These are phyloP conservation scores for Tylopilus sp. DNA, from an alignment of 1,284 basidiomycete species.

Conservation along the genomic window DNA sequence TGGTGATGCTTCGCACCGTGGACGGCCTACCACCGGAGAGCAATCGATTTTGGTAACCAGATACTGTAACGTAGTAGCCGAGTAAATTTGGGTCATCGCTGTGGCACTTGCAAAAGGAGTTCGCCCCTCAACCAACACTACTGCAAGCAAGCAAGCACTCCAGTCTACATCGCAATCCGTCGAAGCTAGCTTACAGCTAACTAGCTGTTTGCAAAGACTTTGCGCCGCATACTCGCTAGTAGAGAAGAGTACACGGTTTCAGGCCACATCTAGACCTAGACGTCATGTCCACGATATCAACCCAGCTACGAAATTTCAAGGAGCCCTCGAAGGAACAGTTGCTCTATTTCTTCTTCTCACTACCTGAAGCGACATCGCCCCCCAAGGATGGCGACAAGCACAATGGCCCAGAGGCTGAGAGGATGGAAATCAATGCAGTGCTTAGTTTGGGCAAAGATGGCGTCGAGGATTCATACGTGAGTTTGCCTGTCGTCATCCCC, in stretches of 20 bases:
- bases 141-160: too few species aligned
- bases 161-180: constrained; percentile 9
- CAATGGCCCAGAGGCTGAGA: constrained; percentile 45
- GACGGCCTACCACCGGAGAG: constrained; percentile 13
- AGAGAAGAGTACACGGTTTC: not conserved
- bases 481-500: constrained; percentile 34
- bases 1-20: constrained; percentile 45
- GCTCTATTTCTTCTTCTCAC: constrained; percentile 78
- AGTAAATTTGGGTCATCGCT: too few species aligned
- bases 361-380: constrained; percentile 44
- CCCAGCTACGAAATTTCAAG: constrained; percentile 83
- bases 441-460: constrained; percentile 75
- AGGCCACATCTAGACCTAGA: constrained; percentile 1
- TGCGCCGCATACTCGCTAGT: not conserved
- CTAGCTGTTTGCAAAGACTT: not conserved
- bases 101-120: constrained; percentile 1
- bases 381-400: constrained; percentile 24
- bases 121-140: constrained; percentile 14
- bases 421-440: constrained; percentile 89
- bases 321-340: constrained; percentile 85
- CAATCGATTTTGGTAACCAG: constrained; percentile 30
- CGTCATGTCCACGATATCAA: constrained; percentile 71
- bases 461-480: constrained; percentile 88
- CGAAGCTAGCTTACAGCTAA: constrained; percentile 6
- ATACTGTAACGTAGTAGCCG: too few species aligned